Base-by-base conservation (phyloP, 2,329 filamentous ascomycete genomes). In the Raffaelea arxii region DNA sequence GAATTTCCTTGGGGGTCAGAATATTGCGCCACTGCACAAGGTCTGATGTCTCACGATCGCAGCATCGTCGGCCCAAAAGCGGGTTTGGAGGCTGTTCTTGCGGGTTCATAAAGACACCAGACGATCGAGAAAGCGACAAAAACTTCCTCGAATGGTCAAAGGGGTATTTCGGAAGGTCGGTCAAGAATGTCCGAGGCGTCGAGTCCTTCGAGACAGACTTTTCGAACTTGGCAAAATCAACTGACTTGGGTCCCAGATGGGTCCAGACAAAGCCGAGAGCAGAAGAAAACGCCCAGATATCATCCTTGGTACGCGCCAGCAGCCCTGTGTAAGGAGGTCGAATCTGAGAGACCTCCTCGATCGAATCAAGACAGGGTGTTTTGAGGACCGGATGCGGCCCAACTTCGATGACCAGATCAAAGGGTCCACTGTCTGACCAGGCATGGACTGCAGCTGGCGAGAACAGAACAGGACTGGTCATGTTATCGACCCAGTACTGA, bases 401-500 rank as follows among this genome's bases (percentile, higher is more conserved):
- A 19, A 59, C 49, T 41, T 58, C 56, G 11, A 59, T 36, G 25
- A 49, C 44, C 46, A 46, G 48, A 25, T 22, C 25, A 7, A 40
- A 24, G 4, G 19, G 38, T 4, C 21, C 38, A 23, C 3, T n/a
- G 6, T 16, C 7, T 36, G 32, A 36, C 7, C 7, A 9, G 19
- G 32, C 32, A 10, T 9, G 7, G 7, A 14, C 53, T 21, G 47
- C 51, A 51, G 43, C 47, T 44, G 43, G 43, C n/a, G 49, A 49
- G 47, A 62, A 63, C 5, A 43, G 53, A 2, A 62, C 60, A 2
- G 59, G 53, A 6, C 53, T 52, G 6, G 53, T 50, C 23, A 62
- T 52, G 45, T 63, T 59, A 3, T 55, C 47, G 10, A 52, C 53
- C 60, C 59, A 62, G 43, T 63, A 62, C 9, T 48, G 50, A 12